A percentile compares a stretch with the other conserved stretches of the same genome.
Conservation (phyloP, 73 alveolate genomes). For the Paramecium biaurelia region DNA sequence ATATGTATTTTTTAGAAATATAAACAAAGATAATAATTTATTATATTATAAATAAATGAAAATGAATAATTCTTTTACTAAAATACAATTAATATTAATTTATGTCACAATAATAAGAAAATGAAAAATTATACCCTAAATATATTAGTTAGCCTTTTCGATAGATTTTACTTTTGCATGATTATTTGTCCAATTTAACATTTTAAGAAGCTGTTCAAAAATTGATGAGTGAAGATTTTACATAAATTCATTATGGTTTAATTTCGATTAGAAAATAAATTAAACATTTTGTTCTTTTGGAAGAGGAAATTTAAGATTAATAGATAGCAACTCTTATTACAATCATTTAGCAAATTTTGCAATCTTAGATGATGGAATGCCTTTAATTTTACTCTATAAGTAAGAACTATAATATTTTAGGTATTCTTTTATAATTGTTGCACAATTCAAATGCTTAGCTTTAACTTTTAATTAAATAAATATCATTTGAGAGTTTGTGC, state of each 20-base stretch:
- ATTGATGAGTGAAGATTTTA: background rate
- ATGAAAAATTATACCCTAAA: background rate
- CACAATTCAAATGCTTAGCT: background rate
- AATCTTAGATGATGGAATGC: background rate
- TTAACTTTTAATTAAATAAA: background rate
- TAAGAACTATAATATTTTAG: background rate
- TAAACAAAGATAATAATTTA: background rate
- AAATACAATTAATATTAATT: background rate
- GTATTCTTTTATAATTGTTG: background rate
- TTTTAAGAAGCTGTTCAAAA: background rate
- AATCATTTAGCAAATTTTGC: background rate
- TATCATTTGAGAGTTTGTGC: background rate
- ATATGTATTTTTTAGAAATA: too few species aligned
- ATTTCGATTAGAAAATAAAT: background rate
- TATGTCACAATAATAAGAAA: background rate
- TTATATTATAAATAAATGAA: background rate
- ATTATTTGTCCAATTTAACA: background rate
- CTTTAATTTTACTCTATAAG: background rate
- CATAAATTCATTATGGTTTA: background rate
- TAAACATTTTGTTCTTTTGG: background rate
- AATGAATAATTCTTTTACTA: background rate
- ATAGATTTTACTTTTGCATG: background rate
- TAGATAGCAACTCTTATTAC: background rate
- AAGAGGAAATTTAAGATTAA: background rate
- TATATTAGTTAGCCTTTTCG: background rate